A percentile compares a stretch with the other conserved stretches of the same genome.
Evolutionary conservation across 768 basidiomycete genomes (phyloP).

Genomic region (Dacryopinax primogenitus): DNA sequence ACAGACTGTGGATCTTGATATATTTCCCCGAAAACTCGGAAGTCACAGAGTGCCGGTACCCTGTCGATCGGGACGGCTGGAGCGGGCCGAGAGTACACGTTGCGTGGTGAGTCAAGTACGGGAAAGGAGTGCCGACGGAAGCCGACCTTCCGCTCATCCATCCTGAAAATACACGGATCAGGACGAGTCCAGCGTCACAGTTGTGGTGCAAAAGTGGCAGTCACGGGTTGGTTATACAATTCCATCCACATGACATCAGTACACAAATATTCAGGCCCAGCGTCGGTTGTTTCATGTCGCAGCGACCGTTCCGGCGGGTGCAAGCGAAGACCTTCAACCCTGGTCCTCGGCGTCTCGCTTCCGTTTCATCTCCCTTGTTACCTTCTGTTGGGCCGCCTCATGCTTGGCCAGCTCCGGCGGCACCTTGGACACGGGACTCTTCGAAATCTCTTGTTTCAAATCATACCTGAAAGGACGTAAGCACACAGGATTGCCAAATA

Average conservation of each 20-base stretch:
- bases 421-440: slow-evolving; percentile 86
- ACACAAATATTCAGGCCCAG: not conserved
- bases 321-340: slow-evolving; percentile 11
- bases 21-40: too few species aligned
- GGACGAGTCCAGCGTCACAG: not conserved
- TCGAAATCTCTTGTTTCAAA: slow-evolving; percentile 89
- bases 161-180: not conserved
- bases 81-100: not conserved
- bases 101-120: not conserved
- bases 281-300: too few species aligned
- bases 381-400: slow-evolving; percentile 79
- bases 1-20: too few species aligned
- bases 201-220: not conserved
- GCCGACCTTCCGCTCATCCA: too few species aligned
- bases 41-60: too few species aligned
- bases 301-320: too few species aligned
- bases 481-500: slow-evolving; percentile 8
- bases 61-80: not conserved
- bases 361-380: slow-evolving; percentile 89
- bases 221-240: not conserved
- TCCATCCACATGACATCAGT: not conserved
- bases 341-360: slow-evolving; percentile 76
- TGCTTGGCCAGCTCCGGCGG: slow-evolving; percentile 79
- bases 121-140: too few species aligned
- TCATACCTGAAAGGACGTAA: slow-evolving; percentile 58